Conservation (phyloP, 1,284 basidiomycete genomes). For the Thelephora terrestris region DNA sequence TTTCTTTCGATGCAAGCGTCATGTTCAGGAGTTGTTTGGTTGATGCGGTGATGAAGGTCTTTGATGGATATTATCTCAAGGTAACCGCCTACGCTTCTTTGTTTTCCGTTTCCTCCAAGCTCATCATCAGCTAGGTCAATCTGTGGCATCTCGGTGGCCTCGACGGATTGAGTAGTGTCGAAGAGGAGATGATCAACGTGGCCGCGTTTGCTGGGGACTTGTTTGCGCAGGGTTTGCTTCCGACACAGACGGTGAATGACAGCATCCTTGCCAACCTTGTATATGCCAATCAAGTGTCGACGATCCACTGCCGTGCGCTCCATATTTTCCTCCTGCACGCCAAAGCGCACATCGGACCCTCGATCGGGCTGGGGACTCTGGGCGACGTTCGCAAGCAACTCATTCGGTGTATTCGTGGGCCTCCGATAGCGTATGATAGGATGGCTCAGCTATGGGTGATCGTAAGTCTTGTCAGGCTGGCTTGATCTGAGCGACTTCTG, state of each 20-base stretch:
- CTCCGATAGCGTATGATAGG: neutral
- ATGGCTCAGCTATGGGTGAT: slow-evolving; percentile 7
- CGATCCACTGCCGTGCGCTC: slow-evolving; percentile 6
- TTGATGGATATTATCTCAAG: too few species aligned
- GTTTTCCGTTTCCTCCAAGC: too few species aligned
- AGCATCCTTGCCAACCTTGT: neutral
- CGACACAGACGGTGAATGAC: neutral
- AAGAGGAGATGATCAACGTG: slow-evolving; percentile 2
- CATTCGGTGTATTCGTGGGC: neutral
- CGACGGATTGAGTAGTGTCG: too few species aligned
- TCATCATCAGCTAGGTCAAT: too few species aligned
- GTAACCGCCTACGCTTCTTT: too few species aligned
- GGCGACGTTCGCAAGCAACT: neutral
- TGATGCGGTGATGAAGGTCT: too few species aligned
- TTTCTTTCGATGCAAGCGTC: too few species aligned
- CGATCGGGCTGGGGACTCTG: neutral
- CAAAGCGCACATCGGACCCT: neutral
- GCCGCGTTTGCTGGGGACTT: slow-evolving; percentile 6
- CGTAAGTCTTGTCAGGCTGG: slow-evolving; percentile 1
- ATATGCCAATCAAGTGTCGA: slow-evolving; percentile 1
- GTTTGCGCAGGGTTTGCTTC: slow-evolving; percentile 5
- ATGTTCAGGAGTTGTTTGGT: too few species aligned
- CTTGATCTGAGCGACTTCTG: neutral
- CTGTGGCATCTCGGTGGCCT: too few species aligned
- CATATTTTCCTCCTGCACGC: slow-evolving; percentile 7